Evolutionary conservation across 2,329 filamentous ascomycete species (phyloP), one percentile per base, ranked within the genome.

Genomic region (Arthrobotrys entomopaga): DNA sequence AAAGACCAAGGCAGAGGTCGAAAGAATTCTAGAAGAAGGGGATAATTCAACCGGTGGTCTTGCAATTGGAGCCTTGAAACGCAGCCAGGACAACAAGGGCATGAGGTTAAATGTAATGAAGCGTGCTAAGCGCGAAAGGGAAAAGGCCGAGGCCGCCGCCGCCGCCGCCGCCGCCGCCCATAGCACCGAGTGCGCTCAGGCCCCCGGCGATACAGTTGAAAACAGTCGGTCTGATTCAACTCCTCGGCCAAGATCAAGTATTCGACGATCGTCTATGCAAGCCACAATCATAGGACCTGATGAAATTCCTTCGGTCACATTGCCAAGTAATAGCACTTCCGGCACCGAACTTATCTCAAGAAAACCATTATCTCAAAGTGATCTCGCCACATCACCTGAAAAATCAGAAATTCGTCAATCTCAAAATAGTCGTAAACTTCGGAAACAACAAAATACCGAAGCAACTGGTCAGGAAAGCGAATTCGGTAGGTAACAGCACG

Each of bases 51-150:
- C 52, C 11, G 65, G 58, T 1, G 70, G 70, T 11, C 54, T 67
- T 48, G 57, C 70, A 2, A 64, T 67, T 19, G 65, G 65, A 11
- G 70, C 70, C 7, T 48, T 75, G 11, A 75, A 69, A 16, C 67
- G 13, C 88, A 88, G 79, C 90, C 92, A 80, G 86, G 90, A 59
- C 46, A 79, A 79, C 52, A 79, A 79, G 48, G 90, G 90, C 7
- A 91, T 92, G 88, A 90, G 91, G 79, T 84, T 92, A 22, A 92
- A 92, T 79, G 90, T 91, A 78, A 88, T 91, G 1, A 92, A 91
- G 81, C 91, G 90, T 79, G 72, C 69, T 15, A 72, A 67, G 1
- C 54, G 70, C 48, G 65, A 77, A 66, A 71, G 75, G 65, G 63
- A 76, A 48, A 58, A 66, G 59, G 61, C 74, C 22, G 67, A 74